Conservation (phyloP, 441 rosid genomes). For the Gossypium aridum region DNA sequence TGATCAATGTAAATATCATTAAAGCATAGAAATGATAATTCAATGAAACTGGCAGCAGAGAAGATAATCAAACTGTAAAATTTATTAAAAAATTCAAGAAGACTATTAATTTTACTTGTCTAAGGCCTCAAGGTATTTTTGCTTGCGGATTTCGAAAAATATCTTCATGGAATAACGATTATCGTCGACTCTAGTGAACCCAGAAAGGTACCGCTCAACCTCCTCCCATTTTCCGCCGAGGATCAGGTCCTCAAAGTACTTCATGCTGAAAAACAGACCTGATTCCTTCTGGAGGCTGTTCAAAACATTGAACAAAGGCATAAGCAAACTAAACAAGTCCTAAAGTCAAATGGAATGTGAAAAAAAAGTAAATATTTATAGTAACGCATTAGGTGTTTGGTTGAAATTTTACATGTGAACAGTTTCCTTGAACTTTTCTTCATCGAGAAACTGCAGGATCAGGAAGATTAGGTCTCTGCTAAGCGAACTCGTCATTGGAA, state of each 20-base stretch:
- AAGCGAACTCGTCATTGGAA: constrained; percentile 33
- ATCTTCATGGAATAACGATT: constrained; percentile 48
- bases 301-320: constrained; percentile 1
- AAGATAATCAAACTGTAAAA: not conserved
- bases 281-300: constrained; percentile 58
- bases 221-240: constrained; percentile 45
- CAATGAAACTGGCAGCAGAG: not conserved
- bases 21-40: not conserved
- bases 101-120: constrained; percentile 26
- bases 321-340: not conserved
- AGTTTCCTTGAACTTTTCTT: constrained; percentile 45
- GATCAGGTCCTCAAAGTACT: constrained; percentile 45
- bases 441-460: constrained; percentile 51
- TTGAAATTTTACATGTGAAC: constrained; percentile 31
- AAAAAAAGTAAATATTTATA: not conserved
- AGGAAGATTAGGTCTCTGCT: constrained; percentile 46
- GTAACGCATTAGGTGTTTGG: not conserved
- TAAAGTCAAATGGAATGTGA: not conserved
- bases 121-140: constrained; percentile 50
- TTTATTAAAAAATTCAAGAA: not conserved
- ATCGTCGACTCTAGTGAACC: constrained; percentile 43
- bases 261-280: constrained; percentile 38
- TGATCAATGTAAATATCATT: constrained; percentile 13
- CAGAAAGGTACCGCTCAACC: constrained; percentile 43
- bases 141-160: constrained; percentile 55